Conservation (phyloP, 345 rosid species). For the Acer saccharum region DNA sequence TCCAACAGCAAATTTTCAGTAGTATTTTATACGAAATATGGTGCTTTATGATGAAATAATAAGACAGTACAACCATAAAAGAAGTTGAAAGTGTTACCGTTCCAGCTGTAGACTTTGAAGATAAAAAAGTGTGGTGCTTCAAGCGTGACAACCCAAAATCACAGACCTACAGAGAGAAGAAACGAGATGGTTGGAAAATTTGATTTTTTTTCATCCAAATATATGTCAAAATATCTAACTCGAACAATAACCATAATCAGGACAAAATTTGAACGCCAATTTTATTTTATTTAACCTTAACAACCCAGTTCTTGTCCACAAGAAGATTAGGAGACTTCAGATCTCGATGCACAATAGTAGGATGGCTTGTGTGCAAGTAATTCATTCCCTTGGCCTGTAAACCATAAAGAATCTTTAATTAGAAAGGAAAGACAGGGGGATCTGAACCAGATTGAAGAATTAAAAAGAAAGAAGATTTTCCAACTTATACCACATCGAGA, state of each 20-base stretch:
- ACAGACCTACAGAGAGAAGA: conserved; percentile 58
- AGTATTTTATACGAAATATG: background rate
- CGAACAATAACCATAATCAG: background rate
- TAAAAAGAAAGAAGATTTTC: conserved; percentile 8
- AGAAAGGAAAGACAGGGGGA: background rate
- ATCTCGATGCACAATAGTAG: conserved; percentile 95
- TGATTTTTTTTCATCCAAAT: background rate
- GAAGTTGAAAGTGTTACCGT: conserved; percentile 48
- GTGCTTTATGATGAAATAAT: background rate
- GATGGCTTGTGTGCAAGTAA: conserved; percentile 92
- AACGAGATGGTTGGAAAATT: conserved; percentile 3
- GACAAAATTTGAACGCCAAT: background rate
- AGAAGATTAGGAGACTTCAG: conserved; percentile 96
- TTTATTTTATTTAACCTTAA: conserved; percentile 57
- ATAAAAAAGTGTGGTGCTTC: conserved; percentile 87
- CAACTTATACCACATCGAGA: conserved; percentile 82
- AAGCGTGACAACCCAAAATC: conserved; percentile 96
- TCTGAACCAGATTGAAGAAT: background rate
- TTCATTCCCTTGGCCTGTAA: conserved; percentile 96
- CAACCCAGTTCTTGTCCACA: conserved; percentile 95
- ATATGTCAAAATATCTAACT: conserved; percentile 7
- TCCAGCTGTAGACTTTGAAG: conserved; percentile 97
- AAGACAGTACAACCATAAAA: background rate
- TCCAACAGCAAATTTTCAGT: conserved; percentile 16
- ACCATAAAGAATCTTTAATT: conserved; percentile 19